Evolutionary conservation across 805 yeast genomes (phyloP), one percentile per base, ranked within the genome.

Genomic region (Saturnispora silvae): DNA sequence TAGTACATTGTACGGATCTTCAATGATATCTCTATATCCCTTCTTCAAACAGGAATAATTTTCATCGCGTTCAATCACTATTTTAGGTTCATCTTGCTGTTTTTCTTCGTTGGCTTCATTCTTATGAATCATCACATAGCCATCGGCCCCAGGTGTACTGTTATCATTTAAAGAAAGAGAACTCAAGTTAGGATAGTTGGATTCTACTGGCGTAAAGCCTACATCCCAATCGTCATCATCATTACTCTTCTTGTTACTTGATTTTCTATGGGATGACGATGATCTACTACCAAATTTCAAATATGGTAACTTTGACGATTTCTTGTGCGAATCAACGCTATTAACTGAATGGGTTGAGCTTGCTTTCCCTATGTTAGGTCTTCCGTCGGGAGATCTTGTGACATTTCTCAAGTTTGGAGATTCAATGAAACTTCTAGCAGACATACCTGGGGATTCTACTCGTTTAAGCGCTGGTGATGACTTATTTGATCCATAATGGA

Each of bases 1-100:
- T 44, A 64, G 45, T 33, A 52, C 46, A 38, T 65, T 41, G 50
- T 67, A 51, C 36, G 68, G 70, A 47, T 73, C 65, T 49, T 56
- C 53, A 51, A 66, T 44, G 28, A 71, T 51, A 38, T 64, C 54
- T 37, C 62, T 49, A 29, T 63, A 55, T 36, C 59, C 56, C 2
- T 48, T 29, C 34, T 46, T 49, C 20, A 56, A 41, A 37, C 47
- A 49, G 6, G 59, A 53, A 28, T 49, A 48, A 10, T 40, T 33
- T 26, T 39, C 39, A 15, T 45, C 48, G 7, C 34, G 41, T 25
- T 46, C 46, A 28, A 29, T 18, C 7, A 10, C 10, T 5, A 20
- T 25, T 33, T 33, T 14, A 17, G 27, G 18, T 14, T 31, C 31
- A 16, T 38, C 34, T n/a, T n/a, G n/a, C n/a, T n/a, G n/a, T n/a